A percentile compares a stretch with the other conserved stretches of the same genome.
phyloP scores from a whole-genome alignment of 805 yeast genomes.

The Wickerhamomyces pijperi region DNA sequence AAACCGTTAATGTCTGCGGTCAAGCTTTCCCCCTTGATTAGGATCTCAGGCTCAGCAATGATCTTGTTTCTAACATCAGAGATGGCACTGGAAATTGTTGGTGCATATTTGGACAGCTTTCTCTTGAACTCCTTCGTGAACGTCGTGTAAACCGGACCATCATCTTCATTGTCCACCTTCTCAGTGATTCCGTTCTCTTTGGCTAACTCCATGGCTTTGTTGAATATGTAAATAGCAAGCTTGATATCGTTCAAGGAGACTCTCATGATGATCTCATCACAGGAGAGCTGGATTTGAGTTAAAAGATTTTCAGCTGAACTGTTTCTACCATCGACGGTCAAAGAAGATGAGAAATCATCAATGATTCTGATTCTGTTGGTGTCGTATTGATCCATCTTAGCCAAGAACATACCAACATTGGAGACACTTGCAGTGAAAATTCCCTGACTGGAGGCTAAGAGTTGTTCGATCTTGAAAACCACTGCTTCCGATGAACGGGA shows the following conservation, averaged over 20 bases:
- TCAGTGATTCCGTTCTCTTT: conserved; percentile 20
- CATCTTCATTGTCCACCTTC: conserved; percentile 10
- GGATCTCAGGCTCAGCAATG: conserved; percentile 21
- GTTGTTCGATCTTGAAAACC: conserved; percentile 78
- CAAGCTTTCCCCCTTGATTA: conserved; percentile 60
- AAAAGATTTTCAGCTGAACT: conserved; percentile 47
- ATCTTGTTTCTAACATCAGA: conserved; percentile 20
- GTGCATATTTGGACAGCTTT: conserved; percentile 54
- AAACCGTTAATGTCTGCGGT: conserved; percentile 61
- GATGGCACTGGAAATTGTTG: conserved; percentile 45
- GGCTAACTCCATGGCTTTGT: conserved; percentile 45
- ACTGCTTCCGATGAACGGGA: conserved; percentile 68
- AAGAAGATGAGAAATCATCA: conserved; percentile 79
- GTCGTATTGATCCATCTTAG: conserved; percentile 61
- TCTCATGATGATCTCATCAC: conserved; percentile 74
- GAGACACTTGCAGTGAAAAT: conserved; percentile 56
- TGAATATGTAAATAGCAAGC: conserved; percentile 63
- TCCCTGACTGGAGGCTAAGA: conserved; percentile 58
- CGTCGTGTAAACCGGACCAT: conserved; percentile 17
- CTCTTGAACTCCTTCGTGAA: conserved; percentile 57
- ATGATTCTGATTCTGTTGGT: conserved; percentile 57
- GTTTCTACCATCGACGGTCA: conserved; percentile 61
- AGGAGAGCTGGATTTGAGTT: conserved; percentile 54
- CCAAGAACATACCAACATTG: conserved; percentile 78
- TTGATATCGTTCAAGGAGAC: conserved; percentile 80